Base-by-base conservation (phyloP, 768 basidiomycete genomes). In the Pholiota microspora region DNA sequence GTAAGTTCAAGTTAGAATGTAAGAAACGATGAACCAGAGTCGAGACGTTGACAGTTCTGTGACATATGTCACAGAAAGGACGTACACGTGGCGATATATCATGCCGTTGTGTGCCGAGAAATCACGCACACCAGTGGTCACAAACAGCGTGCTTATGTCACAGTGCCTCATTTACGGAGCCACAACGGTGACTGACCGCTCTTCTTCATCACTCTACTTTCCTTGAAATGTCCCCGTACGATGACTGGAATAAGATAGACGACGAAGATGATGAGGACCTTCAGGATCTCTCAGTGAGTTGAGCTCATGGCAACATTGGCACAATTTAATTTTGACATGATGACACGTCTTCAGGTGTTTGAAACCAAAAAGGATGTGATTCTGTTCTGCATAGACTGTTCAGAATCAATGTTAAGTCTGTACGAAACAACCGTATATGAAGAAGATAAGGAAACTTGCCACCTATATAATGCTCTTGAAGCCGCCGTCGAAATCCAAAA, bases 311-410 rank as follows among this genome's bases (percentile, higher is more conserved):
- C 24, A n/a, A 9, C 27, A 21, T 16, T 2, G 21, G 4, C n/a
- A 2, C 25, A 7, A 13, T 48, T 44, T 28, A 16, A 24, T 28
- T 10, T 49, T 21, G 23, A 58, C 25, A 55, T 34, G 2, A n/a
- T n/a, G n/a, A n/a, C n/a, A n/a, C n/a, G n/a, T n/a, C 51, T n/a
- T 36, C 45, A 90, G 89, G 77, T 77, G 55, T 80, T 82, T 58
- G 89, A 92, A 58, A 83, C 83, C 49, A 85, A 86, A 59, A 82
- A 82, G 56, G 94, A 98, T 62, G 90, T 94, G 28, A 88, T 96
- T 44, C 71, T 98, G n/a, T 97, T 98, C 73, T 91, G 89, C 68
- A 92, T 99, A 54, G 95, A 99, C 70, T 93, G 92, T 58, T 96
- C 95, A 0, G 76, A 82, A 51, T 91, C 92, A 9, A 98, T 98